Base-by-base conservation (phyloP, 2,329 filamentous ascomycete species). In the Trichocomaceae sp. region DNA sequence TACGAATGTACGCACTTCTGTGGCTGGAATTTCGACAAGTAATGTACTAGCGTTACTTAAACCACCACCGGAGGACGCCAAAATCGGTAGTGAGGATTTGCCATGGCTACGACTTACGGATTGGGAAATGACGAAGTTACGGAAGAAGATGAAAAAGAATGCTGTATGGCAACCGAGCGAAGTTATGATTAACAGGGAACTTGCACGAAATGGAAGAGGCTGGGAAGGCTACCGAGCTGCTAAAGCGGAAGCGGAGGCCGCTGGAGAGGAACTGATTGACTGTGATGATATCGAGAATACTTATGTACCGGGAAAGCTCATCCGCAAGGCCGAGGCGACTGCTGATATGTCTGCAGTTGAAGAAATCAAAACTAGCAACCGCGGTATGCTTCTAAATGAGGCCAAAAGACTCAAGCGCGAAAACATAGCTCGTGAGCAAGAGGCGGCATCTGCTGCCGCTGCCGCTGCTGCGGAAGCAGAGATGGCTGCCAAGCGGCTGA, bases 141-240 rank as follows among this genome's bases (percentile, higher is more conserved):
- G 83, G 51, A 85, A 85, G 68, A 79, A 81, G 60, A 86, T 86
- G 83, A 86, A 86, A 73, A 86, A 86, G 73, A 86, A 86, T 59
- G 81, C 82, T 5, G 78, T 83, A n/a, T 86, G 83, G 83, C 79
- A 81, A 45, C 83, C 83, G 0, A 85, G 82, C 59, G 80, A 83
- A 57, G 82, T 83, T 10, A 86, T 86, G 83, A 83, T 85, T 47
- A 76, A 81, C 55, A 79, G 83, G 31, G 82, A 85, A 67, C 74
- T 86, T n/a, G 78, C 81, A 46, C 74, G 78, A 48, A 76, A 80
- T 44, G 80, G 80, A 37, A 79, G 83, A 52, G 77, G 76, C 3
- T 77, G 74, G 72, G 75, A 78, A 45, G 74, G 74, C 19, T 78
- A 77, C 58, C 67, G 70, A 20, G 70, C 70, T 42, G 77, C 79